A percentile compares a stretch with the other conserved stretches of the same genome.
These are phyloP conservation scores for Nemania abortiva DNA, from an alignment of 2,329 filamentous ascomycete genomes.

Conservation along the genomic window DNA sequence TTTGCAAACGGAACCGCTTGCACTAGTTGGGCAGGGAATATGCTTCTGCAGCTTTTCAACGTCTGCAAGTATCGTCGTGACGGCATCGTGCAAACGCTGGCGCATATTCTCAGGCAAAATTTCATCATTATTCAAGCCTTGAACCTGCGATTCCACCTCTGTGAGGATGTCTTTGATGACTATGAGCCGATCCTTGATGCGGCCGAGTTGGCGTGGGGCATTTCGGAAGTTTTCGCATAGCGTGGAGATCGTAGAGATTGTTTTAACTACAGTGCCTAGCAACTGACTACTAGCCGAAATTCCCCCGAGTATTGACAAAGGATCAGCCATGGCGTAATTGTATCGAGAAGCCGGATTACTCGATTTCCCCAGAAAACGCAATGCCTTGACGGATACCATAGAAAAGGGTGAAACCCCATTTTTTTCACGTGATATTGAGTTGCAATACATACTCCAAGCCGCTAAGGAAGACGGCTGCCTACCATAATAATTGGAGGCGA, in stretches of 20 bases:
- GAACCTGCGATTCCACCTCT: neutral
- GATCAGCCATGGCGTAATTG: neutral
- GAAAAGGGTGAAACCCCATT: neutral
- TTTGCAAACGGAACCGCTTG: neutral
- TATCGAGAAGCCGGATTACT: neutral
- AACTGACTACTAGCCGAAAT: neutral
- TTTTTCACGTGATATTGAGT: neutral
- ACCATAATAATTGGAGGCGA: neutral
- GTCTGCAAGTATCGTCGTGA: neutral
- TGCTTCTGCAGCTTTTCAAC: neutral
- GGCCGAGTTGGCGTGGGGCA: neutral
- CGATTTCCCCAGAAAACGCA: neutral
- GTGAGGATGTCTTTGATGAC: neutral
- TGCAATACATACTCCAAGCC: neutral
- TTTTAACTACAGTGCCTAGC: neutral
- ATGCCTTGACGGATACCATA: neutral
- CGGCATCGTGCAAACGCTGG: neutral
- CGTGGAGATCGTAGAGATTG: neutral
- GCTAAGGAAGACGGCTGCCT: neutral
- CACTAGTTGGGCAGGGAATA: neutral
- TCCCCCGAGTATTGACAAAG: neutral
- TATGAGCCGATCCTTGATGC: slow-evolving; percentile 2
- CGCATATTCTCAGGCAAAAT: neutral
- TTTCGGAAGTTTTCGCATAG: neutral
- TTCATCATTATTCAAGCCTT: neutral